These are phyloP conservation scores for Cryptococcus hybrid DNA, from an alignment of 1,284 basidiomycete species.

Conservation along the genomic window DNA sequence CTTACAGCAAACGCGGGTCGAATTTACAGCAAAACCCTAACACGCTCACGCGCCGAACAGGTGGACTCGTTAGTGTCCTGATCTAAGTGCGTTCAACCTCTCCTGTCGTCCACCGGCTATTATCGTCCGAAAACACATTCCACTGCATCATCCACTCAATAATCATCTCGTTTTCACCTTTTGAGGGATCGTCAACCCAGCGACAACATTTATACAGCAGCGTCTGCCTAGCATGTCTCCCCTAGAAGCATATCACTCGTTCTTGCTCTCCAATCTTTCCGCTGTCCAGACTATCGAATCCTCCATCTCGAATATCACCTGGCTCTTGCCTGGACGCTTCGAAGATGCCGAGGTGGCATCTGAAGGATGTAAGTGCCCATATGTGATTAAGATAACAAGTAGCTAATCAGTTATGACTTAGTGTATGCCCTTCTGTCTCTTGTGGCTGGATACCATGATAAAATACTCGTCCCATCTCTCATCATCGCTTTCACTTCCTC, in stretches of 20 bases:
- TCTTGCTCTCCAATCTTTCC: conserved; percentile 76
- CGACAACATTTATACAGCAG: too few species aligned
- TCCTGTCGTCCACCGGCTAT: too few species aligned
- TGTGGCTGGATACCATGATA: conserved; percentile 68
- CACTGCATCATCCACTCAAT: too few species aligned
- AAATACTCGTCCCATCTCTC: conserved; percentile 67
- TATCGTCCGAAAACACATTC: too few species aligned
- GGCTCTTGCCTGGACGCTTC: conserved; percentile 93
- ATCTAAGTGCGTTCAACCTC: too few species aligned
- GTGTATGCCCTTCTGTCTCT: conserved; percentile 47
- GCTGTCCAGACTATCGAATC: conserved; percentile 85
- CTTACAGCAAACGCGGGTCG: too few species aligned
- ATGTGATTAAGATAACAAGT: conserved; percentile 8
- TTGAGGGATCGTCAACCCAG: too few species aligned
- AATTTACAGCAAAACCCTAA: too few species aligned
- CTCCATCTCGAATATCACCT: conserved; percentile 81
- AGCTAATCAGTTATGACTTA: background rate
- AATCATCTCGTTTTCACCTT: too few species aligned
- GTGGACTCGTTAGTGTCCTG: too few species aligned
- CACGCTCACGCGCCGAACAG: too few species aligned
- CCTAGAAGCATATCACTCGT: conserved; percentile 65
- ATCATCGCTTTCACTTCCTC: conserved; percentile 63
- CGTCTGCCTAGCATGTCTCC: conserved; percentile 13
- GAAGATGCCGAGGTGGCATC: conserved; percentile 93
- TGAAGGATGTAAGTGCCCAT: conserved; percentile 71